Base-by-base conservation (phyloP, 1,284 basidiomycete genomes). In the Caloboletus firmus region DNA sequence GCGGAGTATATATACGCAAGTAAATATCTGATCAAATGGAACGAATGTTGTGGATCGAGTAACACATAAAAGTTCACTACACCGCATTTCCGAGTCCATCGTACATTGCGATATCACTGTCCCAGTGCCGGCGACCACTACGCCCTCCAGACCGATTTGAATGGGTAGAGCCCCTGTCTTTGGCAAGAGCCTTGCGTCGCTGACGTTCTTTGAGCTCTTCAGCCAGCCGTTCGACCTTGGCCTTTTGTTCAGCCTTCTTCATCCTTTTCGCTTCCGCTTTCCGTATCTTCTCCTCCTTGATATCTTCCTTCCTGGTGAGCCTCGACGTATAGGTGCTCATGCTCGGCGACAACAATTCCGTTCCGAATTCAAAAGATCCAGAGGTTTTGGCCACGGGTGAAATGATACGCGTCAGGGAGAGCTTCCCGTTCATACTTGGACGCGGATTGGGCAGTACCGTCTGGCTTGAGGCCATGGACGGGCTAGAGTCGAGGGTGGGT, bases 191-290 rank as follows among this genome's bases (percentile, higher is more conserved):
- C 51, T 70, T 66, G 20, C 67, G 70, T 26, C 66, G 62, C 49
- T 67, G 59, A 39, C 68, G 67, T 17, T 72, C 67, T 58, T 73
- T 75, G 54, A 76, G 64, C 37, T 79, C 74, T 49, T 72, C 66
- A n/a, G 77, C 76, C 32, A 79, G 64, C 45, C 69, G 69, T 52
- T 78, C 76, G 17, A 70, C 65, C 59, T 69, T 70, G 47, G 65
- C 68, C 57, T 71, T 72, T 52, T 72, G 72, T 50, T 76, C 75
- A 41, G 74, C 76, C 70, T 79, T 79, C 64, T 75, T 77, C 58
- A 71, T 69, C 59, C 61, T 67, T 67, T 80, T 79, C 57, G 74
- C 74, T 56, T 80, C 76, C 9, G 70, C 72, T 64, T 74, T 79
- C 35, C 69, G 60, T 47, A 58, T 54, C 56, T 71, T 78, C 51